A percentile compares a stretch with the other conserved stretches of the same genome.
These are phyloP conservation scores for Halophytophthora polymorphica DNA, from an alignment of 352 stramenopile genomes.

Conservation along the genomic window DNA sequence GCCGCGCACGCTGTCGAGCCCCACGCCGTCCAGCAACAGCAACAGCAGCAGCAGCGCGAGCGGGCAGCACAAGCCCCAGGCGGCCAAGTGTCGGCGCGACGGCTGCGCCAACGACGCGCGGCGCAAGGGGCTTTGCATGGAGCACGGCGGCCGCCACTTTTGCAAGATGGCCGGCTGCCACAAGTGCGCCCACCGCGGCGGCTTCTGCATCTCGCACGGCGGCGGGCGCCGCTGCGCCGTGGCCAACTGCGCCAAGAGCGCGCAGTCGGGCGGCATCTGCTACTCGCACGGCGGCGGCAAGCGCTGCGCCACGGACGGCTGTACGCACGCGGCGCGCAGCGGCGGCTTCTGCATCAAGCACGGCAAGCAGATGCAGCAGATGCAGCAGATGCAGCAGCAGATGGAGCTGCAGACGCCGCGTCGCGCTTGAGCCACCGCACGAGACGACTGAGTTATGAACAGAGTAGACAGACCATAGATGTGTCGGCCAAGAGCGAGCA, in stretches of 20 bases:
- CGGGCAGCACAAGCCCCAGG: constrained; percentile 10
- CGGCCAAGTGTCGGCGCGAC: constrained; percentile 54
- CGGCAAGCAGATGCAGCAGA: constrained; percentile 56
- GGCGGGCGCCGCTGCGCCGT: constrained; percentile 74
- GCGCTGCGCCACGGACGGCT: constrained; percentile 69
- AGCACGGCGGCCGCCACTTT: constrained; percentile 82
- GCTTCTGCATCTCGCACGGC: constrained; percentile 80
- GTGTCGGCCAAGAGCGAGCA: no score
- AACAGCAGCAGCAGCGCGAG: constrained; percentile 17
- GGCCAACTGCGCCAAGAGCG: constrained; percentile 71
- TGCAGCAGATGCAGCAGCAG: constrained; percentile 11
- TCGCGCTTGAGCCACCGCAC: no score
- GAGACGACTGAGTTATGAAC: neutral
- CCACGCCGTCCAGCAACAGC: constrained; percentile 21
- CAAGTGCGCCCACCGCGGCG: constrained; percentile 79
- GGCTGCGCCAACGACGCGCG: constrained; percentile 67
- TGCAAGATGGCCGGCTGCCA: constrained; percentile 83
- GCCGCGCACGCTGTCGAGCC: constrained; percentile 23
- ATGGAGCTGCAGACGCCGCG: no score
- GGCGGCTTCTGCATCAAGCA: constrained; percentile 85
- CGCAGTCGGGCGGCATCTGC: constrained; percentile 79
- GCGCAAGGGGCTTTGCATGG: constrained; percentile 84
- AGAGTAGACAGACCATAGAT: no score
- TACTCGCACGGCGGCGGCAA: constrained; percentile 85
- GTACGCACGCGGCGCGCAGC: constrained; percentile 73